Percentiles rank a stretch among this genome's conserved stretches.
phyloP scores from a whole-genome alignment of 176 grass and related monocot genomes.

The Aegilops speltoides region DNA sequence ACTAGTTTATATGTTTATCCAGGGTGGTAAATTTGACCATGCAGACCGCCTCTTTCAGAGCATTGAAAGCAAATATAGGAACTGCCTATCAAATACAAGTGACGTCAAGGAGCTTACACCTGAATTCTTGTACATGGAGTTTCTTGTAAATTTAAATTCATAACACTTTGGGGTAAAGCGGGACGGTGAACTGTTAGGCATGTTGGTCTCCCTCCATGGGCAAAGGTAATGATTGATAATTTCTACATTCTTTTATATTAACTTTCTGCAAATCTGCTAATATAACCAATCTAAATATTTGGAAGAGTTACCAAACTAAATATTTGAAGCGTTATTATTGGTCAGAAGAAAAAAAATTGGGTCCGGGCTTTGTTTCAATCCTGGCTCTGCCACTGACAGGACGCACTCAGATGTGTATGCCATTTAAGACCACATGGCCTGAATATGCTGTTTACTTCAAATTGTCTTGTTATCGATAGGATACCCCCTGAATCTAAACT shows the following conservation, averaged over 20 bases:
- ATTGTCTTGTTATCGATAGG: background rate
- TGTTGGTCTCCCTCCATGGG: conserved; percentile 93
- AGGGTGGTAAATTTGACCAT: no score
- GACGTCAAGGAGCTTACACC: no score
- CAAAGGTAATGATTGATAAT: conserved; percentile 57
- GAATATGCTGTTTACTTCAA: background rate
- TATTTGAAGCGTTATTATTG: background rate
- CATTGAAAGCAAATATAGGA: no score
- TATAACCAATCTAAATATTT: conserved; percentile 5
- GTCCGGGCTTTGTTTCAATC: no score
- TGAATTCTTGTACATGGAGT: conserved; percentile 13
- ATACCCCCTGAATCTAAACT: background rate
- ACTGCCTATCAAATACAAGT: no score
- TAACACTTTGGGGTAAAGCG: conserved; percentile 89
- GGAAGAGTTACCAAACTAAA: background rate
- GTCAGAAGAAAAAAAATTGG: background rate
- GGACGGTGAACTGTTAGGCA: conserved; percentile 88
- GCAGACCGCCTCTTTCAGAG: no score
- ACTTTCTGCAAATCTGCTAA: background rate
- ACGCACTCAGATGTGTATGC: background rate
- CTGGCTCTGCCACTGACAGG: no score
- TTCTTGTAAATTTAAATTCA: conserved; percentile 86
- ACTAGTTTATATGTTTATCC: no score
- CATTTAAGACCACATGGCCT: background rate
- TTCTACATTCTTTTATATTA: background rate